Conservation (phyloP, 352 stramenopile genomes). For the Globisporangium irregulare region DNA sequence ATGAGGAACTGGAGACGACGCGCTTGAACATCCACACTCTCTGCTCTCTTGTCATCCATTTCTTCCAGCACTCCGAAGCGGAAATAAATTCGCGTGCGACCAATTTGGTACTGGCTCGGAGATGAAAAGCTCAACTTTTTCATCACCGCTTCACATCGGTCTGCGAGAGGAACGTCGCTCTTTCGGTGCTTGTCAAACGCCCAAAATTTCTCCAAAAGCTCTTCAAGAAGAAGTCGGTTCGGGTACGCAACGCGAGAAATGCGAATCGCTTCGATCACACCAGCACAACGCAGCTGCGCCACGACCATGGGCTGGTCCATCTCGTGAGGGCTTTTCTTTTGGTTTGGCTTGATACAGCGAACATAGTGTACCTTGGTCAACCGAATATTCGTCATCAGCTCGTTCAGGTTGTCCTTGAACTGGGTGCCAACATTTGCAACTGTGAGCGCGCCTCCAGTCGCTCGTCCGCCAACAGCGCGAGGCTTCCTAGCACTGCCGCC, state of each 20-base stretch:
- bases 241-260: constrained; percentile 97
- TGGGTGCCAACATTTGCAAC: constrained; percentile 73
- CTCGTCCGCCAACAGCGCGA: constrained; percentile 29
- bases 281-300: constrained; percentile 96
- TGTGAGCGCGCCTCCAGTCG: constrained; percentile 44
- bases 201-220: constrained; percentile 79
- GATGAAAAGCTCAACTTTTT: constrained; percentile 56
- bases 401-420: constrained; percentile 89
- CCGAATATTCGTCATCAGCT: constrained; percentile 93
- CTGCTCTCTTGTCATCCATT: constrained; percentile 69
- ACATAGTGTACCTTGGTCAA: constrained; percentile 97
- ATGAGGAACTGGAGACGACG: constrained; percentile 71
- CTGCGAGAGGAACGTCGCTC: constrained; percentile 36
- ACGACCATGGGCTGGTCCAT: constrained; percentile 92
- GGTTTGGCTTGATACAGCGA: constrained; percentile 99
- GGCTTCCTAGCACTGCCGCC: constrained; percentile 24
- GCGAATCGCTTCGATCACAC: constrained; percentile 98
- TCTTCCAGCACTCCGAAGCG: constrained; percentile 74
- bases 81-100: constrained; percentile 78
- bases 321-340: constrained; percentile 85
- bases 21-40: constrained; percentile 55
- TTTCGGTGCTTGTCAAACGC: constrained; percentile 53
- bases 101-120: constrained; percentile 76
- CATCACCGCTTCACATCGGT: constrained; percentile 58
- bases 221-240: constrained; percentile 91